Percentiles rank a stretch among this genome's conserved stretches.
Conservation (phyloP, 306 rosid genomes). For the Malus fusca region DNA sequence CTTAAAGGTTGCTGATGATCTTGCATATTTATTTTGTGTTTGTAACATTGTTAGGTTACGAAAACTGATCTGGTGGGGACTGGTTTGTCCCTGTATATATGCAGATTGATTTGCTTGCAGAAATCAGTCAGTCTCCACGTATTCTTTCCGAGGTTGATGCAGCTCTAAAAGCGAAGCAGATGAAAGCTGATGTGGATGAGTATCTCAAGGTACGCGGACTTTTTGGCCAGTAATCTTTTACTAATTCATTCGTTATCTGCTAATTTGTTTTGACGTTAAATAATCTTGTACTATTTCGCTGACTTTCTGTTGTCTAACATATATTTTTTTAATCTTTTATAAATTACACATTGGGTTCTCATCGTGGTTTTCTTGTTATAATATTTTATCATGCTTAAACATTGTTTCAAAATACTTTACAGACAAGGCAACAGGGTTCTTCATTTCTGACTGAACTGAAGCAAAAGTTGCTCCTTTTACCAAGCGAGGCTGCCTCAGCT, state of each 20-base stretch:
- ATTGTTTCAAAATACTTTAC: constrained; percentile 22
- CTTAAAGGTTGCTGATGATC: constrained; percentile 51
- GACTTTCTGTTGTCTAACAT: too few relatives aligned
- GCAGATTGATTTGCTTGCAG: constrained; percentile 94
- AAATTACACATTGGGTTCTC: background rate
- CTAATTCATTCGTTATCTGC: background rate
- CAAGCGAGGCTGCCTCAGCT: constrained; percentile 69
- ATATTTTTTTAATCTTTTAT: too few relatives aligned
- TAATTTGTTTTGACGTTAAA: background rate
- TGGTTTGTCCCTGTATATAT: constrained; percentile 7
- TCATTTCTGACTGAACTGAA: constrained; percentile 75
- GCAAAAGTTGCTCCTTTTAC: constrained; percentile 74
- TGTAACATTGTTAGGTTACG: background rate
- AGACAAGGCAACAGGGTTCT: constrained; percentile 65
- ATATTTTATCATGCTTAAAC: background rate
- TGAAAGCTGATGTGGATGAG: constrained; percentile 88
- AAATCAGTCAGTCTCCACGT: constrained; percentile 81
- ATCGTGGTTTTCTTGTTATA: background rate
- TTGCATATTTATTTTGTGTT: background rate
- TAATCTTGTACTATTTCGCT: too few relatives aligned
- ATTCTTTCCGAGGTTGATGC: constrained; percentile 93
- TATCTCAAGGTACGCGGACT: constrained; percentile 58
- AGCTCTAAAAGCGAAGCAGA: constrained; percentile 74
- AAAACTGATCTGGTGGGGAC: background rate
- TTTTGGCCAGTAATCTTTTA: background rate